These are phyloP conservation scores for Graphilbum ipis-grandicollis DNA, from an alignment of 2,329 filamentous ascomycete species.

Conservation along the genomic window DNA sequence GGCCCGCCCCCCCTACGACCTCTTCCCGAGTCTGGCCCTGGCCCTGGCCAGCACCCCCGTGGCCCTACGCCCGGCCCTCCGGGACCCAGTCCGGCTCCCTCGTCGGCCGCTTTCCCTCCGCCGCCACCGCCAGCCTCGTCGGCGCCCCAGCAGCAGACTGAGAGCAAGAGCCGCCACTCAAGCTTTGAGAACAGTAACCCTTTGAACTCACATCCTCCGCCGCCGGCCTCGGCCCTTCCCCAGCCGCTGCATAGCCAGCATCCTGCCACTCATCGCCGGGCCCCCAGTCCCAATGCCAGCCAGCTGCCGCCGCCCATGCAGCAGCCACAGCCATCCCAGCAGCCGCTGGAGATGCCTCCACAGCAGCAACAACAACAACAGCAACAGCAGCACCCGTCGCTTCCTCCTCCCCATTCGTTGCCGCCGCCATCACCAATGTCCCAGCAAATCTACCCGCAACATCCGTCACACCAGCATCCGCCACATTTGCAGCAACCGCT, in stretches of 20 bases:
- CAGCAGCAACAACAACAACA: not conserved
- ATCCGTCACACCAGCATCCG: not conserved
- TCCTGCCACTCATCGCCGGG: not conserved
- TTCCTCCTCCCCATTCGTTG: not conserved
- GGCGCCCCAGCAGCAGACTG: constrained; percentile 1
- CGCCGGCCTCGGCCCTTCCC: not conserved
- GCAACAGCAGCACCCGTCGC: not conserved
- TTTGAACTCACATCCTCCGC: not conserved
- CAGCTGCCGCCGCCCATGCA: not conserved
- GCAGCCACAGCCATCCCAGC: not conserved
- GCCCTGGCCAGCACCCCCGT: not conserved
- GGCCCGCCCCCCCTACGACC: not conserved
- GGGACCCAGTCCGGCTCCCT: not conserved
- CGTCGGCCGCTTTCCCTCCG: not conserved
- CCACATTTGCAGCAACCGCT: not conserved
- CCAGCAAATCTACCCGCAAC: not conserved
- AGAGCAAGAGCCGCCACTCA: constrained; percentile 6
- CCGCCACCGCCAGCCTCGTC: not conserved
- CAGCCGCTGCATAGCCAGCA: not conserved
- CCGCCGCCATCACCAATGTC: not conserved
- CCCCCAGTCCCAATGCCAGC: not conserved
- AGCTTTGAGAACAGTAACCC: constrained; percentile 4
- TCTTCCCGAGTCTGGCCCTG: not conserved
- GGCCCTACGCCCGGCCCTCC: not conserved
- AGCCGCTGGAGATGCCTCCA: not conserved